Base-by-base conservation (phyloP, 2,329 filamentous ascomycete genomes). In the Calonectria pteridis region DNA sequence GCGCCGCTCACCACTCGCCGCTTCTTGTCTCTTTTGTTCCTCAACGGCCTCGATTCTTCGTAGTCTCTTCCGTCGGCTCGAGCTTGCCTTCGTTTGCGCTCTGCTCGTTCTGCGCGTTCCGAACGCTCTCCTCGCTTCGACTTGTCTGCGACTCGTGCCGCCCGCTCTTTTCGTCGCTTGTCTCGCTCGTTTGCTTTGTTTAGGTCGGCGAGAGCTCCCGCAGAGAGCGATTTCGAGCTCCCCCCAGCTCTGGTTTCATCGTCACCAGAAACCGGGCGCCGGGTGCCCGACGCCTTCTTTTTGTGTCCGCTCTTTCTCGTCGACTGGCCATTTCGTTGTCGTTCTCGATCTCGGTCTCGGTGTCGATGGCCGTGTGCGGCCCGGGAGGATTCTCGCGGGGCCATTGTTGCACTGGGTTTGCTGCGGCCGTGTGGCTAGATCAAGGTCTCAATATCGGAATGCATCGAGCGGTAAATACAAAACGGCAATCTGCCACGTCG, bases 1-100 rank as follows among this genome's bases (percentile, higher is more conserved):
- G 92, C 92, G 26, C 93, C 93, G 75, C 93, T 95, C 26, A 93
- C 92, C n/a, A 94, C 87, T 74, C 93, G 86, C 71, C 88, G 88
- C 80, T 91, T 91, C 76, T 88, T 89, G 51, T 83, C 83, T 64
- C 85, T 84, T 67, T 81, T 81, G 18, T 82, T 83, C 75, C 78
- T 86, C 50, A 84, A 82, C 14, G 85, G 82, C 63, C 69, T 77
- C 35, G 77, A 79, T 7, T 75, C 71, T 49, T 77, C 63, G 51
- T 76, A 76, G 53, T 80, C 73, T 51, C 79, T 75, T 28, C 77
- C 75, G 7, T 78, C 78, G 40, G 80, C 79, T n/a, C 74, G 75
- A 49, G 62, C 69, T 2, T 58, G 77, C 77, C 63, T 87, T 82
- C 76, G 85, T 81, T 75, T 33, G 74, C 75, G 71, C 75, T 73